Evolutionary conservation across 2,329 filamentous ascomycete genomes (phyloP), one percentile per base, ranked within the genome.

Genomic region (Botrytis galanthina): DNA sequence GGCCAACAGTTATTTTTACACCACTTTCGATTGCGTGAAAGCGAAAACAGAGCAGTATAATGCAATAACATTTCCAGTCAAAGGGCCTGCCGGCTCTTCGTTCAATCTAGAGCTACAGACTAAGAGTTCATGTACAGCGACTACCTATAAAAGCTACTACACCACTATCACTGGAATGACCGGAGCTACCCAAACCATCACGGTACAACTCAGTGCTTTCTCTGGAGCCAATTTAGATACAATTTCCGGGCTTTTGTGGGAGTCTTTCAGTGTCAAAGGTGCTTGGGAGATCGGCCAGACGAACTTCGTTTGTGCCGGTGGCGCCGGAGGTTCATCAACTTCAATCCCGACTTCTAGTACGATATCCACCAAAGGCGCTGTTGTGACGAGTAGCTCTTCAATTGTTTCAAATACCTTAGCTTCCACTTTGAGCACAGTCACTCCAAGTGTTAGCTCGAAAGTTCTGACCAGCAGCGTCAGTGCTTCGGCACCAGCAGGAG

Each of bases 1-100:
- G 74, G 77, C 82, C 26, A 78, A 76, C 39, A 85, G 86, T 20
- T 88, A 88, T 81, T 88, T 87, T 75, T 88, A 88, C 77, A 86
- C 87, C 78, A 85, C 83, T 2, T 84, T 88, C 71, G 77, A 80
- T 0, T 88, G 87, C 80, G 82, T 85, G 76, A 80, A 82, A 57
- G 83, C 86, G 29, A 80, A 80, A 26, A 82, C 80, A 66, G 82
- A 85, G 67, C 83, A 83, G 74, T 88, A 87, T 79, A 83, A 81
- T 75, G 84, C 83, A 4, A 75, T 87, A 63, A 83, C 83, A 42
- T 87, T 87, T 79, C 82, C 81, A 39, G 77, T 87, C 74, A 84
- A 86, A 78, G 84, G 84, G 6, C 83, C 85, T 18, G 77, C 83
- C 14, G 82, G 82, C 26, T 82, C 81, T 29, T 83, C 81, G 5